phyloP scores from a whole-genome alignment of 163 green algal genomes.

The Chloromonas sp. region DNA sequence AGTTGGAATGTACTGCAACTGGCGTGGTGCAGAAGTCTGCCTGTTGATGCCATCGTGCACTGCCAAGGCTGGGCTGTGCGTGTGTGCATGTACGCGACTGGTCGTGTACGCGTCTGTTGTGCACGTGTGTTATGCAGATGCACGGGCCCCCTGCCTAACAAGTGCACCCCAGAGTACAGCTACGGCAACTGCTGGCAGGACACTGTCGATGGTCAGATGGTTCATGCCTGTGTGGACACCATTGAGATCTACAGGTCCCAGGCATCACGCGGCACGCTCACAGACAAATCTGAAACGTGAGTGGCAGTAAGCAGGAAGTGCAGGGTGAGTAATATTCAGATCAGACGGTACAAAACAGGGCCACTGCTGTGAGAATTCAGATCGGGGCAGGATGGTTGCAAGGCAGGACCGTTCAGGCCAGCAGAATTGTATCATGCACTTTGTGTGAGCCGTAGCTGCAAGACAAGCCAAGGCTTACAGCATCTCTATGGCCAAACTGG shows the following conservation, averaged over 20 bases:
- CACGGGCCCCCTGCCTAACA: conserved; percentile 37
- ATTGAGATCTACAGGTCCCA: conserved; percentile 40
- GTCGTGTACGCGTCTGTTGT: too few species aligned
- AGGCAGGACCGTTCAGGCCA: not conserved
- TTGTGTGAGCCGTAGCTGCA: not conserved
- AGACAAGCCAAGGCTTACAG: too few species aligned
- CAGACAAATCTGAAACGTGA: not conserved
- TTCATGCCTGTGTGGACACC: conserved; percentile 28
- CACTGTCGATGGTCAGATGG: conserved; percentile 20
- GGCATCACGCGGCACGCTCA: conserved; percentile 6
- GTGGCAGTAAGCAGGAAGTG: not conserved
- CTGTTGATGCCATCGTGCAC: too few species aligned
- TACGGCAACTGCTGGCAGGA: conserved; percentile 73
- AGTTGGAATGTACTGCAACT: too few species aligned
- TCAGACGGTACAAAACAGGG: not conserved
- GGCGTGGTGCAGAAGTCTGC: too few species aligned
- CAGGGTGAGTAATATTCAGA: not conserved
- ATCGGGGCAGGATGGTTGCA: too few species aligned
- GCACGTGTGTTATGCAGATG: conserved; percentile 23
- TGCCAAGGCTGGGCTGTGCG: too few species aligned
- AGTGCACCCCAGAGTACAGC: conserved; percentile 54
- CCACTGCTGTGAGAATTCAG: too few species aligned
- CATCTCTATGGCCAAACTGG: not conserved
- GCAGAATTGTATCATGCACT: not conserved
- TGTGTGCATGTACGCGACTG: too few species aligned